Evolutionary conservation across 1,284 basidiomycete genomes (phyloP).

Genomic region (Apiotrichum akiyoshidainum): DNA sequence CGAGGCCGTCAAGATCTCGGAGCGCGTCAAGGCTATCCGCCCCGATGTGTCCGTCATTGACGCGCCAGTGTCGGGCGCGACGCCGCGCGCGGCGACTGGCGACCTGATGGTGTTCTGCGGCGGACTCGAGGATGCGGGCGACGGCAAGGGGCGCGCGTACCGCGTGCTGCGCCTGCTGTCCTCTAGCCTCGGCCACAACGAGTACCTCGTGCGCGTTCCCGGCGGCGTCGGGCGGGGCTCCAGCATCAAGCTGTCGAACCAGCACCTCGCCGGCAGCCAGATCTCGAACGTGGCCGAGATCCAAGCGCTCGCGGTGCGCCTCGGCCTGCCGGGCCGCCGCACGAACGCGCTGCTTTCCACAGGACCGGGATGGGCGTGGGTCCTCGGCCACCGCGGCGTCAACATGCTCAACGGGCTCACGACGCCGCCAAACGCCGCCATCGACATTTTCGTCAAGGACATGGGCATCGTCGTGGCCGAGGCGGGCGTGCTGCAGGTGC

Average conservation of each 20-base stretch:
- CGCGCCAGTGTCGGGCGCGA: slow-evolving; percentile 39
- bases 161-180: slow-evolving; percentile 27
- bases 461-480: slow-evolving; percentile 23
- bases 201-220: slow-evolving; percentile 18
- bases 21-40: slow-evolving; percentile 13
- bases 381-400: slow-evolving; percentile 21
- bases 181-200: slow-evolving; percentile 13
- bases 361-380: slow-evolving; percentile 16
- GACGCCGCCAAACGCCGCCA: slow-evolving; percentile 16
- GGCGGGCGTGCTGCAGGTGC: slow-evolving; percentile 5
- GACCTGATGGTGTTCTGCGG: slow-evolving; percentile 38
- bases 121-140: slow-evolving; percentile 17
- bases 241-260: slow-evolving; percentile 23
- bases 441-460: slow-evolving; percentile 23
- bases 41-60: slow-evolving; percentile 34
- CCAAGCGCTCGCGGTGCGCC: slow-evolving; percentile 26
- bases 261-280: slow-evolving; percentile 21
- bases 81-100: slow-evolving; percentile 33
- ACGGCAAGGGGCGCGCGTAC: slow-evolving; percentile 4
- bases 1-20: slow-evolving; percentile 16
- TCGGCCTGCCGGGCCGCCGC: slow-evolving; percentile 23
- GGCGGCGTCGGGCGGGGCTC: slow-evolving; percentile 26
- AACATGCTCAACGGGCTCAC: slow-evolving; percentile 23
- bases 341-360: slow-evolving; percentile 14
- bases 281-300: slow-evolving; percentile 31